A percentile compares a stretch with the other conserved stretches of the same genome.
Evolutionary conservation across 139 green algal species (phyloP).

Genomic region (Yamagishiella unicocca): DNA sequence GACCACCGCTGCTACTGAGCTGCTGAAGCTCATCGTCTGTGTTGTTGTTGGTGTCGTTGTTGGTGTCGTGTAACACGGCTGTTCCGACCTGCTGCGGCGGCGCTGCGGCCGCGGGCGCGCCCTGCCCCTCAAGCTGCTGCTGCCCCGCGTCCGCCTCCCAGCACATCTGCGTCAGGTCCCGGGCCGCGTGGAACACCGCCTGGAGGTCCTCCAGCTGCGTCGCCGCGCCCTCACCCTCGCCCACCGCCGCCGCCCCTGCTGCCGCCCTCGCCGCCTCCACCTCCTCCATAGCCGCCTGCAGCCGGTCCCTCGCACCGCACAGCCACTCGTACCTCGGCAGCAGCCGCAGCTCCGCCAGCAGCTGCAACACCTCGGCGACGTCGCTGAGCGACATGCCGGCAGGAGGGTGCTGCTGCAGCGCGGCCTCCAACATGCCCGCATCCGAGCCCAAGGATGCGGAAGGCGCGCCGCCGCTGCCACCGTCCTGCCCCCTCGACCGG

Average conservation of each 20-base stretch:
- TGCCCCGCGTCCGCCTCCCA: constrained; percentile 28
- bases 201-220: constrained; percentile 1
- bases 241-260: not conserved
- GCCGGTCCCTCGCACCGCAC: not conserved
- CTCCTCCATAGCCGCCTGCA: not conserved
- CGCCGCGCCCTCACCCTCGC: not conserved
- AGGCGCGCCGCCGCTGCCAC: not conserved
- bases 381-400: not conserved
- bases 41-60: too few species aligned
- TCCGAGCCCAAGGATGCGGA: too few species aligned
- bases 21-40: too few species aligned
- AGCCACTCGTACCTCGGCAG: constrained; percentile 27
- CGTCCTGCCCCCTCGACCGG: too few species aligned
- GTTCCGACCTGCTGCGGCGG: too few species aligned
- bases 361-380: constrained; percentile 5
- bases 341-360: constrained; percentile 6
- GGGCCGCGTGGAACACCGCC: not conserved
- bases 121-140: not conserved
- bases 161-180: constrained; percentile 25
- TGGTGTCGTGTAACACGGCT: too few species aligned
- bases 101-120: too few species aligned
- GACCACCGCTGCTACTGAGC: too few species aligned
- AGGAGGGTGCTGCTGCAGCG: constrained; percentile 7
- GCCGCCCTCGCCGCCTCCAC: not conserved
- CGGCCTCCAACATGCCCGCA: not conserved